Evolutionary conservation across 805 yeast genomes (phyloP).

Genomic region (Metschnikowia lachancei): DNA sequence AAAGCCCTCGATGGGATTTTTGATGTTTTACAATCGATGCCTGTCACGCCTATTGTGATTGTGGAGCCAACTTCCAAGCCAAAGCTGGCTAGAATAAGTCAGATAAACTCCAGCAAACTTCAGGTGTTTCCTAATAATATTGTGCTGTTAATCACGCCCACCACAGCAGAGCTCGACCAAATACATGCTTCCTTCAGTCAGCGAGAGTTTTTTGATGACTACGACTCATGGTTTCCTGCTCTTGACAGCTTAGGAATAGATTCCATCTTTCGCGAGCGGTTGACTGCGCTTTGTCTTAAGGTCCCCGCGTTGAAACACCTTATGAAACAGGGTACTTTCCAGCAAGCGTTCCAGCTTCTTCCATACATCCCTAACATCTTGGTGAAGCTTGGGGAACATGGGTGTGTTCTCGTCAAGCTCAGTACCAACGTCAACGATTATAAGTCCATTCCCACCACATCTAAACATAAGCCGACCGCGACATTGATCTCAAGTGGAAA

Average conservation of each 20-base stretch:
- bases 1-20: constrained; percentile 31
- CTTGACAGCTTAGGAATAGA: constrained; percentile 58
- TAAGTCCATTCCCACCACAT: constrained; percentile 35
- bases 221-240: constrained; percentile 70
- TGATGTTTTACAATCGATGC: neutral
- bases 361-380: constrained; percentile 70
- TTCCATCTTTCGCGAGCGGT: constrained; percentile 43
- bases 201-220: constrained; percentile 44
- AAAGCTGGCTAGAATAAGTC: constrained; percentile 53
- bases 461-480: constrained; percentile 26
- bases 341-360: constrained; percentile 66
- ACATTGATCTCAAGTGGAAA: constrained; percentile 24
- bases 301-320: constrained; percentile 24
- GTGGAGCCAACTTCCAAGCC: constrained; percentile 78
- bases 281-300: constrained; percentile 33
- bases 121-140: constrained; percentile 48
- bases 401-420: constrained; percentile 46
- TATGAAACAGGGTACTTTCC: constrained; percentile 49
- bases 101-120: constrained; percentile 26
- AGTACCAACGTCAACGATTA: constrained; percentile 33
- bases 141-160: constrained; percentile 62
- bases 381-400: constrained; percentile 65
- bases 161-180: constrained; percentile 55
- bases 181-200: constrained; percentile 51
- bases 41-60: constrained; percentile 35